These are phyloP conservation scores for Keithomyces neogunnii DNA, from an alignment of 2,329 filamentous ascomycete species.

Conservation along the genomic window DNA sequence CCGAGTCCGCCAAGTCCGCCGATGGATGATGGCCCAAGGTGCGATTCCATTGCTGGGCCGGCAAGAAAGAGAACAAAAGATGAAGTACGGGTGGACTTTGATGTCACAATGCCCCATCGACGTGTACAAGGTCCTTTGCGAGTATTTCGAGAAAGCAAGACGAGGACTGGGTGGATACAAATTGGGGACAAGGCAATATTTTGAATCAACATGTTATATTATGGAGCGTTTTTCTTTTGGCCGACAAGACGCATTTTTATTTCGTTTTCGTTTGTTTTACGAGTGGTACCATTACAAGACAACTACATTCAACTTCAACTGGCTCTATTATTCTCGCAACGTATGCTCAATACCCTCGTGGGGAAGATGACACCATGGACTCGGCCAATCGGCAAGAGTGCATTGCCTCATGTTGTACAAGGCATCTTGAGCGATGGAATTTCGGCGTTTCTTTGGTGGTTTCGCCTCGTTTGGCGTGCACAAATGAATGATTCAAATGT, in stretches of 20 bases:
- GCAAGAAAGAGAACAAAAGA: too few relatives aligned
- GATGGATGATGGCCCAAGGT: too few relatives aligned
- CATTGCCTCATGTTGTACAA: too few relatives aligned
- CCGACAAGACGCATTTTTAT: neutral
- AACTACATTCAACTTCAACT: neutral
- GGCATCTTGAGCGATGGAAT: too few relatives aligned
- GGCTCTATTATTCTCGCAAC: neutral
- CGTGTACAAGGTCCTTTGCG: neutral
- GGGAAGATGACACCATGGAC: neutral
- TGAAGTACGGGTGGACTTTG: too few relatives aligned
- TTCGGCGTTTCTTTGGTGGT: too few relatives aligned
- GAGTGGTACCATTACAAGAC: neutral
- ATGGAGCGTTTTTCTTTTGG: neutral
- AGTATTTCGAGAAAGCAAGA: neutral
- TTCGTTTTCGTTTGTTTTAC: neutral
- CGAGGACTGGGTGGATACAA: neutral
- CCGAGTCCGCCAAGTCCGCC: too few relatives aligned
- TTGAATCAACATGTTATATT: neutral
- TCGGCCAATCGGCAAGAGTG: neutral
- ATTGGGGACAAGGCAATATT: neutral
- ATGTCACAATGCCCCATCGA: neutral
- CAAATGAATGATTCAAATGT: too few relatives aligned
- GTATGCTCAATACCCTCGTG: neutral
- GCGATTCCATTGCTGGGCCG: too few relatives aligned
- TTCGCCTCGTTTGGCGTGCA: too few relatives aligned